Evolutionary conservation across 2,329 filamentous ascomycete species (phyloP).

Genomic region (Xylariaceae sp.): DNA sequence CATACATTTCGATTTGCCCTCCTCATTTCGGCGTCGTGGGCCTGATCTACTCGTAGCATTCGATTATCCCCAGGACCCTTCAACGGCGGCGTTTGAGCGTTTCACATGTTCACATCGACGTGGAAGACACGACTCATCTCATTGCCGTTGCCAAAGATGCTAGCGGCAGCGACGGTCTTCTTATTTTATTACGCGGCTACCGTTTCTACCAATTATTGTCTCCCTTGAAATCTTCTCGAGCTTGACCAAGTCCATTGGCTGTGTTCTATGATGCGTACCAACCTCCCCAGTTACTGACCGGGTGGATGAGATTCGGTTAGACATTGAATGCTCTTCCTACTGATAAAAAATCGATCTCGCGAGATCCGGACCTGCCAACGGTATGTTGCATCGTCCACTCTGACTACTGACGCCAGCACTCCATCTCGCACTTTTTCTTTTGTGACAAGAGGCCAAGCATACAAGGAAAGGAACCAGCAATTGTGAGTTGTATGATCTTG

Average conservation of each 20-base stretch:
- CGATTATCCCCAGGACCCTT: background rate
- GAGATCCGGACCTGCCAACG: background rate
- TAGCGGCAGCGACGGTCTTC: background rate
- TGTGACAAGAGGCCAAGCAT: background rate
- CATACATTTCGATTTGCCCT: background rate
- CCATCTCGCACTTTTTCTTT: background rate
- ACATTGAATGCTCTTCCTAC: background rate
- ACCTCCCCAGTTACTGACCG: background rate
- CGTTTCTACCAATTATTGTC: background rate
- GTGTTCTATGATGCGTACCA: background rate
- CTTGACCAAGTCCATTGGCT: background rate
- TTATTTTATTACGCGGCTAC: background rate
- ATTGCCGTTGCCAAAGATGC: background rate
- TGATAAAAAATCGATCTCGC: background rate
- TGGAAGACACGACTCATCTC: background rate
- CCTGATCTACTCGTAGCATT: background rate
- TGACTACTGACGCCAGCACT: background rate
- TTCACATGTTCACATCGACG: background rate
- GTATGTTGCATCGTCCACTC: background rate
- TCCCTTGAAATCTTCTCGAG: background rate
- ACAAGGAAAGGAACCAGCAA: background rate
- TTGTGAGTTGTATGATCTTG: background rate
- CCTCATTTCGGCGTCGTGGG: background rate
- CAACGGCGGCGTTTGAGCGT: background rate
- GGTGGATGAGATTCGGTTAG: background rate